A percentile compares a stretch with the other conserved stretches of the same genome.
Conservation (phyloP, 441 rosid genomes). For the Arabidopsis hybrid region DNA sequence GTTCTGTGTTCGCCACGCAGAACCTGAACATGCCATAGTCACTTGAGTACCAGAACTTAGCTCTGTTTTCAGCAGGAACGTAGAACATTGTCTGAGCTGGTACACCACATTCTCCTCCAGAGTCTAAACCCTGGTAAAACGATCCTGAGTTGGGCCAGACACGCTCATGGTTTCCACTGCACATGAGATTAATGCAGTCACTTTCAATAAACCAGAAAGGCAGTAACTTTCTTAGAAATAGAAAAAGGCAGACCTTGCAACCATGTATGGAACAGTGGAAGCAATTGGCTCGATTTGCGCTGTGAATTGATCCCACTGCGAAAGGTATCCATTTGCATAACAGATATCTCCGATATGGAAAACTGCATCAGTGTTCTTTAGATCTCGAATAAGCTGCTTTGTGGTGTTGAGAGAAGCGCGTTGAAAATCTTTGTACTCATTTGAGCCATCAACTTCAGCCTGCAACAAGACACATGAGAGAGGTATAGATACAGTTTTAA, state of each 20-base stretch:
- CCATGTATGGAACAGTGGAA: slow-evolving; percentile 80
- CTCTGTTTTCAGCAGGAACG: slow-evolving; percentile 78
- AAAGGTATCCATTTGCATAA: slow-evolving; percentile 81
- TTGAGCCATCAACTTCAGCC: slow-evolving; percentile 88
- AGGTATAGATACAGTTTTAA: slow-evolving; percentile 17
- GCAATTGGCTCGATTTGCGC: slow-evolving; percentile 83
- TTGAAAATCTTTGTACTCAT: slow-evolving; percentile 69
- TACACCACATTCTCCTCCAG: slow-evolving; percentile 92
- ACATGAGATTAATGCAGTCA: too few species aligned
- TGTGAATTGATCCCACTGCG: slow-evolving; percentile 88
- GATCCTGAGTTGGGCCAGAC: slow-evolving; percentile 89
- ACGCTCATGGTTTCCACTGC: slow-evolving; percentile 82
- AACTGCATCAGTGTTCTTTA: slow-evolving; percentile 67
- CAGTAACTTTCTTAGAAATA: too few species aligned
- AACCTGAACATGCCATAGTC: slow-evolving; percentile 90
- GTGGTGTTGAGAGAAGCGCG: slow-evolving; percentile 77
- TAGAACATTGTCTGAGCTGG: slow-evolving; percentile 83
- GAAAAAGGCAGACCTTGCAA: slow-evolving; percentile 47
- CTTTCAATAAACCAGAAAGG: too few species aligned
- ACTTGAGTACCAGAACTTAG: slow-evolving; percentile 78
- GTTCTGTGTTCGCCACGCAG: slow-evolving; percentile 84
- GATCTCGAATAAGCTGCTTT: slow-evolving; percentile 65
- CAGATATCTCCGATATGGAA: slow-evolving; percentile 83
- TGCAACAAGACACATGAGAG: slow-evolving; percentile 21
- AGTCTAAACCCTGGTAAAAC: slow-evolving; percentile 66